Conservation (phyloP, 2,329 filamentous ascomycete species). For the Talaromyces piceae region DNA sequence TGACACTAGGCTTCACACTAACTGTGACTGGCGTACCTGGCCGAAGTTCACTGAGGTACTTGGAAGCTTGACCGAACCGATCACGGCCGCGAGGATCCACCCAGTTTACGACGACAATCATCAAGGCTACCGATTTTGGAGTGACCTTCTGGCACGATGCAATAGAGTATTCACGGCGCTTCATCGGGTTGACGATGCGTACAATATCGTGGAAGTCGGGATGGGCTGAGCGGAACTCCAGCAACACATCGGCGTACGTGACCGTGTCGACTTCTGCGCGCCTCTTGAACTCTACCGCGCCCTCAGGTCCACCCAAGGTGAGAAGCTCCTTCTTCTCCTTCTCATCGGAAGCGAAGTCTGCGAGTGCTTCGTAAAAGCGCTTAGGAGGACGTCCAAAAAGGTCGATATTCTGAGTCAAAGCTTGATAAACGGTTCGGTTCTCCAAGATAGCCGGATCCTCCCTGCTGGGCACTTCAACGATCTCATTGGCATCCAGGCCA, state of each 20-base stretch:
- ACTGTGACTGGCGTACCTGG: conserved; percentile 76
- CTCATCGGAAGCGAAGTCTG: conserved; percentile 77
- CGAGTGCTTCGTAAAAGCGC: conserved; percentile 90
- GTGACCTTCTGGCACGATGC: conserved; percentile 94
- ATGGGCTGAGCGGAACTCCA: conserved; percentile 83
- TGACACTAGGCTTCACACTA: conserved; percentile 94
- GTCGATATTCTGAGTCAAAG: conserved; percentile 84
- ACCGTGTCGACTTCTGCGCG: conserved; percentile 84
- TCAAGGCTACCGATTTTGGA: conserved; percentile 79
- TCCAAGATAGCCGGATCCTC: conserved; percentile 69
- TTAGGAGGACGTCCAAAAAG: conserved; percentile 96
- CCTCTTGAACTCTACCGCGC: conserved; percentile 83
- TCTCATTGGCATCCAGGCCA: conserved; percentile 68
- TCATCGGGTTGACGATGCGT: conserved; percentile 81
- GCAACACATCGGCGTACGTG: conserved; percentile 83
- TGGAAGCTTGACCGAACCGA: conserved; percentile 87
- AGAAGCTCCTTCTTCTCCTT: conserved; percentile 74
- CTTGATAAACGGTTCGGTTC: conserved; percentile 87
- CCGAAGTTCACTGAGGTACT: conserved; percentile 71
- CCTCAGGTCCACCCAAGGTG: conserved; percentile 67
- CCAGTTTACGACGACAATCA: conserved; percentile 98
- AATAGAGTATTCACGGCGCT: conserved; percentile 98
- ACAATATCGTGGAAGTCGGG: conserved; percentile 83
- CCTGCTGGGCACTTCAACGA: conserved; percentile 86
- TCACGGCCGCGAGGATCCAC: conserved; percentile 78